Base-by-base conservation (phyloP, 208 protist species). In the Wallacemonas collosoma region DNA sequence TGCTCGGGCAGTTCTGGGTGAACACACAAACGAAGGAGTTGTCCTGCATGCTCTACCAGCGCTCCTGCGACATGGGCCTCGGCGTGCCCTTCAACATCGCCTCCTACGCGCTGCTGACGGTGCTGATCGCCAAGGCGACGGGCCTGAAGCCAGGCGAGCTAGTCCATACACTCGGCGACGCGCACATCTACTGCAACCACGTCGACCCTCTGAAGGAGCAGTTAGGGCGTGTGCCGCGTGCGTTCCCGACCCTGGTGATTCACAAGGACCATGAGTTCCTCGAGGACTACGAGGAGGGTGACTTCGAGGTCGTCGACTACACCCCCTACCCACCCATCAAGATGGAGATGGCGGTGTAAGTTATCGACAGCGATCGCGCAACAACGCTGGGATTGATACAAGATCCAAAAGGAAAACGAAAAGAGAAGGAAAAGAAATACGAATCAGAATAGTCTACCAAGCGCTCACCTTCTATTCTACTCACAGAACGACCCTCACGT, bases 31-130 rank as follows among this genome's bases (percentile, higher is more conserved):
- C 94, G 35, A 80, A 85, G 43, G 95, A 99, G 82, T 88, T 99
- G 14, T 98, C 92, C 17, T 99, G 98, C 82, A 95, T 97, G 85
- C 76, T 99, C 71, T 95, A 96, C 82, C 93, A 97, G 78, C 86
- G 94, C 38, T 95, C 89, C n/a, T 97, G 93, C 72, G 98, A 99
- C 83, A 98, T 98, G 92, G 98, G 98, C 5, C 95, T 99, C 38
- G 98, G 98, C 14, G 98, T 99, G 14, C 98, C 98, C 6, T 99
- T 99, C 87, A 99, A 99, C 93, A 99, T 99, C 76, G 98, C 98
- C 6, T 97, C 87, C 43, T 99, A 99, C 84, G 50, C 98, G 8
- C 86, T 99, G 36, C 85, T 99, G 11, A 99, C 97, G 3, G 89
- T 95, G 45, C 75, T 99, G 45, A 91, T 98, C 36, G 95, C 95